A percentile compares a stretch with the other conserved stretches of the same genome.
phyloP scores from a whole-genome alignment of 1,284 basidiomycete species.

The Cutaneotrichosporon sp. region DNA sequence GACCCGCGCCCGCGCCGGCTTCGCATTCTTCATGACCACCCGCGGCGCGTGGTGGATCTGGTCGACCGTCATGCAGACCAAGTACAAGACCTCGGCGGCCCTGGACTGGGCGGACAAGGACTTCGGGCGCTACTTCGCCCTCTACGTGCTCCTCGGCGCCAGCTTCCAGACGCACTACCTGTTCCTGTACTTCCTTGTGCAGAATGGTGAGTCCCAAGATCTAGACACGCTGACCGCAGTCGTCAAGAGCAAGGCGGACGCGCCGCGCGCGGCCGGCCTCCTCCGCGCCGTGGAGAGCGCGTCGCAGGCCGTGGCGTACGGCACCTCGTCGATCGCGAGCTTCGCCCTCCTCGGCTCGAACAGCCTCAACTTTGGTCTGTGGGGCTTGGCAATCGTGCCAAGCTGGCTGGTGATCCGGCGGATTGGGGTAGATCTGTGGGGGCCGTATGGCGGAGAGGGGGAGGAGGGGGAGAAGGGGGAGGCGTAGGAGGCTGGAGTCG shows the following conservation, averaged over 20 bases:
- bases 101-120: constrained; percentile 13
- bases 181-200: constrained; percentile 18
- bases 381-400: constrained; percentile 12
- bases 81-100: constrained; percentile 3
- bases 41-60: constrained; percentile 20
- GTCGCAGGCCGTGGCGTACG: constrained; percentile 14
- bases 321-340: constrained; percentile 3
- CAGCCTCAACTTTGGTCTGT: constrained; percentile 16
- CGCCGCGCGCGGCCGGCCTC: constrained; percentile 5
- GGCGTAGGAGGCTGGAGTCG: too few relatives aligned
- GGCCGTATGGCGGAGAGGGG: too few relatives aligned
- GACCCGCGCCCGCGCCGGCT: background rate
- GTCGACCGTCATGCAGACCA: constrained; percentile 10
- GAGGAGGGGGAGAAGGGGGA: too few relatives aligned
- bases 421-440: constrained; percentile 10
- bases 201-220: constrained; percentile 4
- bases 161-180: constrained; percentile 15
- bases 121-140: constrained; percentile 17
- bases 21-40: constrained; percentile 9
- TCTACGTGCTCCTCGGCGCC: constrained; percentile 17
- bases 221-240: background rate
- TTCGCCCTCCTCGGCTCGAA: constrained; percentile 10
- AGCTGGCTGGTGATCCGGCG: constrained; percentile 13
- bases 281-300: constrained; percentile 14
- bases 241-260: constrained; percentile 1